Evolutionary conservation across 495 filamentous ascomycete genomes (phyloP).

Genomic region (Podospora pseudocomata): DNA sequence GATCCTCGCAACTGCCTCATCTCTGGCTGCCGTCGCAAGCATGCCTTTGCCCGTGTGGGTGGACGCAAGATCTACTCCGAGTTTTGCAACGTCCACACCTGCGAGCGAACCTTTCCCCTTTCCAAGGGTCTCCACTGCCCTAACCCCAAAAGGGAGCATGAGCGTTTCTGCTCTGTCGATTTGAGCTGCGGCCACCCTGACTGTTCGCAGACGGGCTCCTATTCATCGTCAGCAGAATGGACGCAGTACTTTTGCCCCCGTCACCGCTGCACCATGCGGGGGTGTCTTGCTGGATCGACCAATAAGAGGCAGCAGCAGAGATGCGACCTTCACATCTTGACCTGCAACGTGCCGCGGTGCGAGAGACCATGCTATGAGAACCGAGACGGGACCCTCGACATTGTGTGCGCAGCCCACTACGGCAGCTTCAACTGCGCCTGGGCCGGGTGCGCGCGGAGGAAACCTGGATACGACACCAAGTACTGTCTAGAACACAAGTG

Average conservation of each 20-base stretch:
- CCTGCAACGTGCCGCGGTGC: constrained; percentile 15
- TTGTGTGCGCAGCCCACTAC: constrained; percentile 20
- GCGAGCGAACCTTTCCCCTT: constrained; percentile 1
- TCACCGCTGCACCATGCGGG: constrained; percentile 14
- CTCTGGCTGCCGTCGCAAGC: constrained; percentile 15
- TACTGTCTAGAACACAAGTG: constrained; percentile 19
- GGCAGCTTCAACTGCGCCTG: constrained; percentile 12
- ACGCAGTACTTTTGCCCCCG: constrained; percentile 12
- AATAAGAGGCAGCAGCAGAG: constrained; percentile 12
- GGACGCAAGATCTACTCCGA: constrained; percentile 16
- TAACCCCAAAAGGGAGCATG: constrained; percentile 1
- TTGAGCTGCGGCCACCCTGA: constrained; percentile 12
- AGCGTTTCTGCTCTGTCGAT: constrained; percentile 13
- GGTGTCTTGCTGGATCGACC: constrained; percentile 6
- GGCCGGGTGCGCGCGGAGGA: constrained; percentile 9
- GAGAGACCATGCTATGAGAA: constrained; percentile 12
- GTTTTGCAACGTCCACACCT: constrained; percentile 16
- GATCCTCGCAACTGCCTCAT: constrained; percentile 17
- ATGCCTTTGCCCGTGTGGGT: background rate
- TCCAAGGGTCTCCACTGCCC: constrained; percentile 13
- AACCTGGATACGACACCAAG: constrained; percentile 2
- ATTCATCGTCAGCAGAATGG: background rate
- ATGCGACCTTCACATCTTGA: constrained; percentile 10
- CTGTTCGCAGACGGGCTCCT: constrained; percentile 10
- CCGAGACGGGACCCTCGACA: constrained; percentile 15